Percentiles rank a stretch among this genome's conserved stretches.
Conservation (phyloP, 345 rosid genomes). For the Psidium friedrichsthalianum region DNA sequence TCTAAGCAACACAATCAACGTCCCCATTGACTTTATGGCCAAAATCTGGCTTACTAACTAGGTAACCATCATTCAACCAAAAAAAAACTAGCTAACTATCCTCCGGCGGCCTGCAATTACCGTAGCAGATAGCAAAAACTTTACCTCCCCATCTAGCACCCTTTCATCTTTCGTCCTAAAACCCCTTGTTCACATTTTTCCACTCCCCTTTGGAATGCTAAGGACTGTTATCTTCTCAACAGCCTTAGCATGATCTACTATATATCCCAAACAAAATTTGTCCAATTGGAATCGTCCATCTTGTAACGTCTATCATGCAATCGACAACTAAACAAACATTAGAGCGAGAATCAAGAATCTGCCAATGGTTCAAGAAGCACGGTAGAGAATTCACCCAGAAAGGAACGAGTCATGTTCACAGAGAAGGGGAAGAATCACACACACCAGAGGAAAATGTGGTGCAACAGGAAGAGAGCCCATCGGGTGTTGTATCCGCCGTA, state of each 20-base stretch:
- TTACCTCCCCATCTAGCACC: background rate
- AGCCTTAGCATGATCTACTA: background rate
- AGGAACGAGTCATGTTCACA: background rate
- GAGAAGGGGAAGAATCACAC: background rate
- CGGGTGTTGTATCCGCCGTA: conserved; percentile 89
- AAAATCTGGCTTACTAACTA: background rate
- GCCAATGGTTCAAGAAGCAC: background rate
- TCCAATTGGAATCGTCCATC: background rate
- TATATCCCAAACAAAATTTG: background rate
- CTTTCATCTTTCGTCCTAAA: background rate
- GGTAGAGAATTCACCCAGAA: background rate
- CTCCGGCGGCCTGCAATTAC: background rate
- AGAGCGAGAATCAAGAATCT: background rate
- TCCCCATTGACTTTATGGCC: background rate
- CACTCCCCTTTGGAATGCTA: background rate
- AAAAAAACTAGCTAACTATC: background rate
- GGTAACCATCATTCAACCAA: too few species aligned
- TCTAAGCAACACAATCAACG: background rate
- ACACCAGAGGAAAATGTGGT: conserved; percentile 59
- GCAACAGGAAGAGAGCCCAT: conserved; percentile 86
- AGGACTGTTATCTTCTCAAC: background rate
- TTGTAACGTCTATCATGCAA: background rate
- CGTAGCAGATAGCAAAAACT: background rate
- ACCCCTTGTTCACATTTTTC: background rate
- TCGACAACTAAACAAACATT: background rate